Percentiles rank a stretch among this genome's conserved stretches.
Evolutionary conservation across 495 filamentous ascomycete genomes (phyloP).

Genomic region (Aspergillus sclerotiicarbonarius): DNA sequence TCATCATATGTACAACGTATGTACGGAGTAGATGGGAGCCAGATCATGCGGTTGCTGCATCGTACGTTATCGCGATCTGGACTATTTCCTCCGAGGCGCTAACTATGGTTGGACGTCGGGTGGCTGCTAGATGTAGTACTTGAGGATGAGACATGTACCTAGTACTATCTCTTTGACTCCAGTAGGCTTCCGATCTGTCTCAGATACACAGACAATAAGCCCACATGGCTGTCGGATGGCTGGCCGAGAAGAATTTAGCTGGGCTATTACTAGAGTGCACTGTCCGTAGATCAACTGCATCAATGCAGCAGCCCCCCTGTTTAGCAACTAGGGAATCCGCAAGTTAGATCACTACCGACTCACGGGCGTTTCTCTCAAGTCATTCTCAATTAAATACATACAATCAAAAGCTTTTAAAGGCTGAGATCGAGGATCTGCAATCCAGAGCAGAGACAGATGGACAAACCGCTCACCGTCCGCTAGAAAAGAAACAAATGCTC

Average conservation of each 20-base stretch:
- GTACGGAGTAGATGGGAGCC: constrained; percentile 11
- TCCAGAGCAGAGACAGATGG: constrained; percentile 15
- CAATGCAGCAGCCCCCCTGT: too few relatives aligned
- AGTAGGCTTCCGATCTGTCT: background rate
- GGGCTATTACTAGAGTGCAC: too few relatives aligned
- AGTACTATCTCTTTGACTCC: background rate
- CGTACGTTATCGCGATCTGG: constrained; percentile 18
- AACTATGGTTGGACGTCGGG: background rate
- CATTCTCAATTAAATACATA: constrained; percentile 31
- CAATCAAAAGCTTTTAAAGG: constrained; percentile 18
- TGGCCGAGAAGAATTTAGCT: too few relatives aligned
- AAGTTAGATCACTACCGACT: background rate
- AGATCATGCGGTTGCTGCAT: constrained; percentile 15
- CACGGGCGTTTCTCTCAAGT: constrained; percentile 8
- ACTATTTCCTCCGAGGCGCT: background rate
- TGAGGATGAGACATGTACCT: too few relatives aligned
- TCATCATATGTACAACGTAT: background rate
- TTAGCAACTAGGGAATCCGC: too few relatives aligned
- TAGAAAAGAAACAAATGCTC: constrained; percentile 19
- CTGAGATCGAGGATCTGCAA: constrained; percentile 4
- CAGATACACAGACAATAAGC: background rate
- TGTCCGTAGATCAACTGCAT: too few relatives aligned
- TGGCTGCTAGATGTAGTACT: background rate
- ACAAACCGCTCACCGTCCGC: constrained; percentile 14
- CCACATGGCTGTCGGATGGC: too few relatives aligned